These are phyloP conservation scores for Reticulascus tulasneorum DNA, from an alignment of 2,329 filamentous ascomycete species.

Conservation along the genomic window DNA sequence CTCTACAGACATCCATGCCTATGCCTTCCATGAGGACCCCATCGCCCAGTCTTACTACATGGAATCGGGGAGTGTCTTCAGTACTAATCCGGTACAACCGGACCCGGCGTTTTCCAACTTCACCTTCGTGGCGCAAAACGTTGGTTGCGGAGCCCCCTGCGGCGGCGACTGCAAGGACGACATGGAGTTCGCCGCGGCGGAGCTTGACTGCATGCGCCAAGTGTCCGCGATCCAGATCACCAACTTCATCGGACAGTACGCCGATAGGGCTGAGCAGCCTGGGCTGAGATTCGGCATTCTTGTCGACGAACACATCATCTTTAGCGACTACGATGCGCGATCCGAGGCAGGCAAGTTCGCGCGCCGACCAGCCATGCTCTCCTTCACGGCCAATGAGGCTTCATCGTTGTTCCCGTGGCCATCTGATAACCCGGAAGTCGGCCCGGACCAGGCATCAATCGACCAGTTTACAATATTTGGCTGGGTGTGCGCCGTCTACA, in stretches of 20 bases:
- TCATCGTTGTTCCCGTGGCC: constrained; percentile 23
- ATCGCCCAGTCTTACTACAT: constrained; percentile 37
- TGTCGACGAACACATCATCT: constrained; percentile 25
- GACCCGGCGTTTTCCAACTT: constrained; percentile 27
- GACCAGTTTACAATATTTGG: constrained; percentile 12
- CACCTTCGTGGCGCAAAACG: constrained; percentile 26
- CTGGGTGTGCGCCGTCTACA: constrained; percentile 22
- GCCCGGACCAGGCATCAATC: constrained; percentile 18
- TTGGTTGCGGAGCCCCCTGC: constrained; percentile 27
- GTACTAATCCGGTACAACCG: constrained; percentile 19
- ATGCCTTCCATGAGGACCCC: constrained; percentile 41
- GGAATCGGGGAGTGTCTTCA: constrained; percentile 34
- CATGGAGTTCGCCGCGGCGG: constrained; percentile 16
- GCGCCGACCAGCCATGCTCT: constrained; percentile 24
- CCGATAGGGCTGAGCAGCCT: constrained; percentile 16
- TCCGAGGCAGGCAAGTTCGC: constrained; percentile 20
- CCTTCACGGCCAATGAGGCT: constrained; percentile 27
- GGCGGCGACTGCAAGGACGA: constrained; percentile 5
- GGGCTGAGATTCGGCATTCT: constrained; percentile 20
- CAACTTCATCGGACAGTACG: constrained; percentile 27
- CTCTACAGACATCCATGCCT: constrained; percentile 36
- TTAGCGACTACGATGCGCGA: constrained; percentile 25
- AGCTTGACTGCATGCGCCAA: constrained; percentile 32
- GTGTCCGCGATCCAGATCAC: constrained; percentile 24
- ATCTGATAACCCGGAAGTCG: constrained; percentile 21